phyloP scores from a whole-genome alignment of 495 filamentous ascomycete species.

The Neurospora sp. region DNA sequence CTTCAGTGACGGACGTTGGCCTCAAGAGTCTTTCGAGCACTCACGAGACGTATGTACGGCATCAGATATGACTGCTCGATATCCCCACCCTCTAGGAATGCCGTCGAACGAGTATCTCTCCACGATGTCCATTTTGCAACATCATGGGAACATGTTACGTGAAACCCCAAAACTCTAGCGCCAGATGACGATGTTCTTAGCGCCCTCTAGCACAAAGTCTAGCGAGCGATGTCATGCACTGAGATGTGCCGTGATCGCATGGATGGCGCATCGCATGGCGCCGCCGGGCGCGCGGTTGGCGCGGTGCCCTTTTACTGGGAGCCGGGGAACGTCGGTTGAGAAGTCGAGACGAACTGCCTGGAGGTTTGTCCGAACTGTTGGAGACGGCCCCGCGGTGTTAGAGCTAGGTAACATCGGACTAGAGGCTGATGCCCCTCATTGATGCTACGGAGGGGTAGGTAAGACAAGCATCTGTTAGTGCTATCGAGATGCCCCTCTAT shows the following conservation, averaged over 20 bases:
- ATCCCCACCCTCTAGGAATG: neutral
- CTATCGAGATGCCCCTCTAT: neutral
- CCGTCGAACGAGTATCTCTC: neutral
- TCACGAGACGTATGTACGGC: neutral
- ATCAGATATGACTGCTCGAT: neutral
- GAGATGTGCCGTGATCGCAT: neutral
- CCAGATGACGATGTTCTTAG: neutral
- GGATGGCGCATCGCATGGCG: neutral
- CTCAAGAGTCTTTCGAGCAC: neutral
- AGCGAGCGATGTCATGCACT: neutral
- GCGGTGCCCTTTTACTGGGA: neutral
- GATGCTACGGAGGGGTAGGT: neutral
- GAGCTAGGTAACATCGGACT: neutral
- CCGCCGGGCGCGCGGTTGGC: neutral
- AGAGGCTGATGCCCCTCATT: neutral
- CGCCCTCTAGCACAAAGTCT: neutral
- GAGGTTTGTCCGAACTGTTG: neutral
- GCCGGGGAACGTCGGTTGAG: neutral
- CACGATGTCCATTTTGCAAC: neutral
- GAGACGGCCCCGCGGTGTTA: neutral
- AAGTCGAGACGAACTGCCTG: neutral
- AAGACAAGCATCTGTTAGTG: neutral
- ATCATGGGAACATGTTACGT: neutral
- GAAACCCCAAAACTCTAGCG: neutral
- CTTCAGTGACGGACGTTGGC: neutral